Evolutionary conservation across 352 stramenopile genomes (phyloP), one percentile per base, ranked within the genome.

Genomic region (Phytophthora pistaciae): DNA sequence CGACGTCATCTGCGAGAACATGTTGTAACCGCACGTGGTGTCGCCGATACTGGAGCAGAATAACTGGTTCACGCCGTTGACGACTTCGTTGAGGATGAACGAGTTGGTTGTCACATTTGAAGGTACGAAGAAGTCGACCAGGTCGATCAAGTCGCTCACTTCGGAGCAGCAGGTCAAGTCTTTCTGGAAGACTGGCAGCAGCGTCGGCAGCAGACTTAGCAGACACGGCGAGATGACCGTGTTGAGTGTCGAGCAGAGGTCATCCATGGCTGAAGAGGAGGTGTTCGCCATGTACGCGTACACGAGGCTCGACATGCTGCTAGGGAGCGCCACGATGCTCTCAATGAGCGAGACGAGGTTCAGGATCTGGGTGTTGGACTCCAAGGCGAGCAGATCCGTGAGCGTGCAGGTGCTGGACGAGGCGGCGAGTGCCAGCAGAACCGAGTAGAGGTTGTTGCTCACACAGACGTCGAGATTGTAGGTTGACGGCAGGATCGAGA

Each of bases 31-130:
- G 52, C 81, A 89, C 13, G 72, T 78, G 3, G 68, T 68, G 23
- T 79, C 56, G 7, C 60, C 68, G 44, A 72, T 75, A 9, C 49
- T 77, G 10, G 81, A 72, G 60, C 81, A 89, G 36, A 87, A 75
- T 49, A 85, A 83, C 50, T 80, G 61, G 62, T 89, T 79, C 18
- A 87, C 52, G 5, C 79, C 79, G 62, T 89, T 75, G 14, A 85
- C 56, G 14, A 87, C 63, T 20, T 89, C 74, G 29, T 77, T 85
- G 18, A 87, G 52, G 7, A 89, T 11, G 56, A 87, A 89, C 54
- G 70, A 80, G 38, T 83, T 62, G 14, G 64, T 76, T 13, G 58
- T 78, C 50, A 77, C 59, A 48, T 80, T 75, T 13, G 81, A 40
- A 18, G 81, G 78, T 16, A 89, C 77, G 57, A 89, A 68, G 23